Evolutionary conservation across 345 rosid genomes (phyloP), one percentile per base, ranked within the genome.

Genomic region (Eucalyptus curtisii): DNA sequence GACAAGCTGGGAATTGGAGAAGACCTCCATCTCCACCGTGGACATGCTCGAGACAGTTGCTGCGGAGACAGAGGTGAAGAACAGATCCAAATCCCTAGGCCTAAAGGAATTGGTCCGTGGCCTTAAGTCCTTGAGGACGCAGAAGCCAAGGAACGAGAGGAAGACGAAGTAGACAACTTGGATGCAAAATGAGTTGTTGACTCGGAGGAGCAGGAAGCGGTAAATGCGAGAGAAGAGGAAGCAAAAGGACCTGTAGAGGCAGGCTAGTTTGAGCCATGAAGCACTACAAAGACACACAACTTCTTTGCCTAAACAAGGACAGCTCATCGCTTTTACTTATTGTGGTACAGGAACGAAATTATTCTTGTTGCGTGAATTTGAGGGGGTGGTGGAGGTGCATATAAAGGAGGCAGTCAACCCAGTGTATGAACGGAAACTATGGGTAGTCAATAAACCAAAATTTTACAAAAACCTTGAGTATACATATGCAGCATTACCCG

Each of bases 1-100:
- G 9, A 93, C 40, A 76, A 97, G 97, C 87, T 97, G 97, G 61
- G 90, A 4, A 49, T 94, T 95, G 12, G 98, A 96, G 89, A 95
- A 96, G 88, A 92, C 95, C 84, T 88, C 89, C 87, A 88, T 88
- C 68, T 88, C 89, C 50, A 88, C 87, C 45, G 89, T 85, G 59
- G 89, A 88, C 89, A 88, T 82, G 89, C 89, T 88, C 44, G 89
- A 88, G 45, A 88, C 87, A 9, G 89, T 88, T 49, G 71, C 87
- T 11, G 87, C 80, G 24, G 89, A 88, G 59, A 82, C 89, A 15
- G 87, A 61, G 48, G 89, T 57, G 89, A 88, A 88, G 55, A 88
- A n/a, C 45, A 88, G 47, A 64, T 88, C 89, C 48, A 88, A 31
- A 33, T 47, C 86, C 61, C 86, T 91, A 27, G 93, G 96, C 50